Conservation (phyloP, 2,329 filamentous ascomycete genomes). For the Cytospora piceae region DNA sequence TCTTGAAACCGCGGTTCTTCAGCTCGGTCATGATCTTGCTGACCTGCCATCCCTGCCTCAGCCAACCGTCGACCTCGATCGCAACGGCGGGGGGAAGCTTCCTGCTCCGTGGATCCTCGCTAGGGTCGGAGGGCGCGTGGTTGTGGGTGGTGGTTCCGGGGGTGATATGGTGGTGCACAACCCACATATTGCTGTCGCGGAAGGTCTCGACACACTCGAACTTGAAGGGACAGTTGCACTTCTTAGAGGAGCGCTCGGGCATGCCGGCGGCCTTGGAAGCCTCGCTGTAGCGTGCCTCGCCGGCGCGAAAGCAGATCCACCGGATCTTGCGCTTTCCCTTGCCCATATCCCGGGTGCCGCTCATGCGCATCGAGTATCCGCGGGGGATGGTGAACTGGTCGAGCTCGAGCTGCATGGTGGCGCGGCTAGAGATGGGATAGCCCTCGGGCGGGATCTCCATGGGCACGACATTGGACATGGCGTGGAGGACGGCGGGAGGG, state of each 20-base stretch:
- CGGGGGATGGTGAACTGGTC: slow-evolving; percentile 43
- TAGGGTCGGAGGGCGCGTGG: slow-evolving; percentile 42
- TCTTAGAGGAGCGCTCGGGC: slow-evolving; percentile 42
- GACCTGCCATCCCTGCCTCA: slow-evolving; percentile 39
- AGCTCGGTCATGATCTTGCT: slow-evolving; percentile 43
- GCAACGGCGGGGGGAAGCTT: slow-evolving; percentile 40
- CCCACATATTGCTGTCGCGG: slow-evolving; percentile 41
- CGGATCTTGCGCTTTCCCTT: slow-evolving; percentile 42
- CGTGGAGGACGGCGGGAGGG: slow-evolving; percentile 18
- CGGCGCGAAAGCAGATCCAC: slow-evolving; percentile 44
- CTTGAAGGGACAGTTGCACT: slow-evolving; percentile 44
- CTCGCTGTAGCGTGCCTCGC: slow-evolving; percentile 40
- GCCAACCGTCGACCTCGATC: slow-evolving; percentile 42
- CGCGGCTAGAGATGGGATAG: slow-evolving; percentile 40
- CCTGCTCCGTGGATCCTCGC: slow-evolving; percentile 41
- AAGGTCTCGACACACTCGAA: slow-evolving; percentile 43
- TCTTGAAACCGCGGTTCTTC: slow-evolving; percentile 39
- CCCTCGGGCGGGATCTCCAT: slow-evolving; percentile 41
- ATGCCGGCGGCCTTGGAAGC: slow-evolving; percentile 38
- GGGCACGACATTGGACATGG: slow-evolving; percentile 20
- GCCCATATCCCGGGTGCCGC: slow-evolving; percentile 42
- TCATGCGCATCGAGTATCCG: slow-evolving; percentile 46
- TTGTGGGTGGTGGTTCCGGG: slow-evolving; percentile 41
- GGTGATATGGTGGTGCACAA: slow-evolving; percentile 41
- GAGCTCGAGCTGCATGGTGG: slow-evolving; percentile 43